These are phyloP conservation scores for Aspergillus niger DNA, from an alignment of 2,329 filamentous ascomycete genomes.

Conservation along the genomic window DNA sequence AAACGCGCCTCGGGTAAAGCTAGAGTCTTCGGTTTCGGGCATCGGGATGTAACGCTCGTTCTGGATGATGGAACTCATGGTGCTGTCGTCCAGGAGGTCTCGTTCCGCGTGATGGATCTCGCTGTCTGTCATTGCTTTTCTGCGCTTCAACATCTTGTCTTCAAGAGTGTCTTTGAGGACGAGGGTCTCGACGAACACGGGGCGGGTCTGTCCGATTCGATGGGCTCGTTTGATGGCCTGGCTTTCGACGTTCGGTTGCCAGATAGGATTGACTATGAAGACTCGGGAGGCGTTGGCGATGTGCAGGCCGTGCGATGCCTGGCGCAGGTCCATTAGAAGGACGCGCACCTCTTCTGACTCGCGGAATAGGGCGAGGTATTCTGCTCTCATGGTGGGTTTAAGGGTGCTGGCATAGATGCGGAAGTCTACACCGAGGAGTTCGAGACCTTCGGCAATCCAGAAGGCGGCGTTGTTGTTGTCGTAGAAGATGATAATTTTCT, in stretches of 20 bases:
- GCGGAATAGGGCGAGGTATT: conserved; percentile 80
- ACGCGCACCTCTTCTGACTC: conserved; percentile 69
- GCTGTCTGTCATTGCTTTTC: conserved; percentile 70
- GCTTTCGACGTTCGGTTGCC: conserved; percentile 79
- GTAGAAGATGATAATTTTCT: conserved; percentile 93
- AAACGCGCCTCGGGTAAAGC: conserved; percentile 26
- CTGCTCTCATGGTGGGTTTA: conserved; percentile 63
- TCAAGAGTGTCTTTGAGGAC: conserved; percentile 80
- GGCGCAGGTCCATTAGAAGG: conserved; percentile 85
- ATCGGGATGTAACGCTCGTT: conserved; percentile 54
- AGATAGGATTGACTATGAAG: conserved; percentile 86
- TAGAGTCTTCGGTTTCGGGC: conserved; percentile 29
- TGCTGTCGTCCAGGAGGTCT: conserved; percentile 59
- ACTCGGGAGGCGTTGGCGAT: conserved; percentile 80
- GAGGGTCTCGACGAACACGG: conserved; percentile 82
- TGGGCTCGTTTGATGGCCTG: conserved; percentile 91
- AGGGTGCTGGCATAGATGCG: conserved; percentile 60
- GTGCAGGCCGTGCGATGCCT: conserved; percentile 86
- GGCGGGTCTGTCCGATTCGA: conserved; percentile 77
- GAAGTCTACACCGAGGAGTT: conserved; percentile 66
- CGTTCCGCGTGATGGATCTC: conserved; percentile 59
- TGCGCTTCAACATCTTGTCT: conserved; percentile 75
- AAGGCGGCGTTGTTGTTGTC: conserved; percentile 84
- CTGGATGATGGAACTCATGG: conserved; percentile 62
- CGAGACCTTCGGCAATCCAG: conserved; percentile 80